Conservation (phyloP, 768 basidiomycete species). For the Boletus sensibilis region DNA sequence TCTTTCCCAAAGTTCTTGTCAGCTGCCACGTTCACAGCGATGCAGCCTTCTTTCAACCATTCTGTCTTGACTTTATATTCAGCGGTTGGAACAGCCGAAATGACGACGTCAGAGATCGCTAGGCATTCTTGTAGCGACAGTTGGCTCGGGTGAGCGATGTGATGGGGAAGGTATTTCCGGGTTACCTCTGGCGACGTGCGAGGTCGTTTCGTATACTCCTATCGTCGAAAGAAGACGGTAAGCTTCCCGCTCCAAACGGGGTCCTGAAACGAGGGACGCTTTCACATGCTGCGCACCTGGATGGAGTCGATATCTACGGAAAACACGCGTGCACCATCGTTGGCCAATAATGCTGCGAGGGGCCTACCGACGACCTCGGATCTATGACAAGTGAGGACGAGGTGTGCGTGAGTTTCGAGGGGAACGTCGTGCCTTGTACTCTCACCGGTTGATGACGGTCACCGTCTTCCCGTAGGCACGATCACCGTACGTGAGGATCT, state of each 20-base stretch:
- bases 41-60: conserved; percentile 89
- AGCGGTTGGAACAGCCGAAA: conserved; percentile 87
- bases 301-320: conserved; percentile 95
- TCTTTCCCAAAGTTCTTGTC: conserved; percentile 97
- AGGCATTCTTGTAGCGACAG: conserved; percentile 79
- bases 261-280: not conserved
- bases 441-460: conserved; percentile 90
- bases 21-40: conserved; percentile 89
- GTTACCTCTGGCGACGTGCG: conserved; percentile 37
- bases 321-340: conserved; percentile 95
- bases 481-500: conserved; percentile 88
- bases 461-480: conserved; percentile 91
- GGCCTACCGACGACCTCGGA: conserved; percentile 98
- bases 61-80: conserved; percentile 88
- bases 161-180: conserved; percentile 78
- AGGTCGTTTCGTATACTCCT: conserved; percentile 94
- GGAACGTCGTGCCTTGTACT: not conserved
- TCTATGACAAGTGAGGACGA: conserved; percentile 37
- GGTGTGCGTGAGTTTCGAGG: conserved; percentile 1
- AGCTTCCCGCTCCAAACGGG: not conserved
- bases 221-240: conserved; percentile 8
- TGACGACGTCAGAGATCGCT: conserved; percentile 84
- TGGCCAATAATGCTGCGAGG: conserved; percentile 90
- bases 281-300: conserved; percentile 46
- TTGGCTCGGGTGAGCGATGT: conserved; percentile 70